Percentiles rank a stretch among this genome's conserved stretches.
These are phyloP conservation scores for Solanum neorickii DNA, from an alignment of 257 asterid genomes.

Conservation along the genomic window DNA sequence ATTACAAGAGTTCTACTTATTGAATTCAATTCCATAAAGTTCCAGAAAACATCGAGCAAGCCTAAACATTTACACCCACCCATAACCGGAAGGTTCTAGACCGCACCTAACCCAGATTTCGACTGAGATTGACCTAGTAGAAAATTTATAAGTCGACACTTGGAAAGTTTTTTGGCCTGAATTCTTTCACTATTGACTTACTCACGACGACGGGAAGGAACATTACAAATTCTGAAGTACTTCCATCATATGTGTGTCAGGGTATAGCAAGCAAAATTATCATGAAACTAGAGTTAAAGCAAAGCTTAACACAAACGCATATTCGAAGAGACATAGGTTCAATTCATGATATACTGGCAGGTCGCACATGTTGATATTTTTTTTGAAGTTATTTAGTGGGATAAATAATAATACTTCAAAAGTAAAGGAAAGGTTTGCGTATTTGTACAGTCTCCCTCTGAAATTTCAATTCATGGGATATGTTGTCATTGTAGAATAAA, in stretches of 20 bases:
- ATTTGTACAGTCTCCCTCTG: too few relatives aligned
- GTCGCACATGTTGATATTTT: background rate
- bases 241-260: background rate
- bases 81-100: too few relatives aligned
- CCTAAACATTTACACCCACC: too few relatives aligned
- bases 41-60: too few relatives aligned
- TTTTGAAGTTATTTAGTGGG: too few relatives aligned
- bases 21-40: too few relatives aligned
- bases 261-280: background rate
- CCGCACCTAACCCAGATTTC: too few relatives aligned
- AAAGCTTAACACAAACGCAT: background rate
- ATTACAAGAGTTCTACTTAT: too few relatives aligned
- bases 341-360: background rate
- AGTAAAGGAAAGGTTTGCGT: too few relatives aligned
- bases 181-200: background rate
- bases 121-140: background rate
- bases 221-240: background rate
- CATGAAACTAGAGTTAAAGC: background rate
- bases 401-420: too few relatives aligned
- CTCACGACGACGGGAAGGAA: background rate
- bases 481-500: too few relatives aligned
- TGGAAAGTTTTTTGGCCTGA: background rate
- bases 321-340: background rate
- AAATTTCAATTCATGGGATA: too few relatives aligned
- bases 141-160: background rate